Percentiles rank a stretch among this genome's conserved stretches.
These are phyloP conservation scores for Apophysomyces variabilis DNA, from an alignment of 371 early-diverging fungal species.

Conservation along the genomic window DNA sequence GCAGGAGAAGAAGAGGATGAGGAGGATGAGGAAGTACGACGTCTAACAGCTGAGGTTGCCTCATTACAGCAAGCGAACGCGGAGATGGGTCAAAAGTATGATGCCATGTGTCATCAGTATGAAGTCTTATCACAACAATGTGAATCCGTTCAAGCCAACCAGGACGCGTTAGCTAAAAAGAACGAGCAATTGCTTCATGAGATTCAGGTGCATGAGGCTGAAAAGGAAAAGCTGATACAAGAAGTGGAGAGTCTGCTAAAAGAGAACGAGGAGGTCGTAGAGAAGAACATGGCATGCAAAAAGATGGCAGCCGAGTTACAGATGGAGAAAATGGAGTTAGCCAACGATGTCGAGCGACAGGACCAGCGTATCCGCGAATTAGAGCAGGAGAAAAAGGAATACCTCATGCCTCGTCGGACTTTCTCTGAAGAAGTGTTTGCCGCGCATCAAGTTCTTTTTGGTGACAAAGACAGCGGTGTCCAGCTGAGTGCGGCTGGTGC, in stretches of 20 bases:
- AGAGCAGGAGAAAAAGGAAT: constrained; percentile 47
- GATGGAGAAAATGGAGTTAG: constrained; percentile 38
- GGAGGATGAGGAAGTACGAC: constrained; percentile 22
- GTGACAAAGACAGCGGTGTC: constrained; percentile 9
- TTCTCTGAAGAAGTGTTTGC: constrained; percentile 57
- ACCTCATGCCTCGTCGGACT: constrained; percentile 42
- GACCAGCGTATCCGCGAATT: constrained; percentile 30
- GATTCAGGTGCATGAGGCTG: constrained; percentile 28
- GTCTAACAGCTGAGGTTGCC: constrained; percentile 45
- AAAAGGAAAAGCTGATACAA: constrained; percentile 32
- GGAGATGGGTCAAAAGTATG: constrained; percentile 49
- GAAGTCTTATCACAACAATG: constrained; percentile 32
- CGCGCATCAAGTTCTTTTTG: constrained; percentile 44
- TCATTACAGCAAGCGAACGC: constrained; percentile 41
- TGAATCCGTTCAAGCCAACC: constrained; percentile 21
- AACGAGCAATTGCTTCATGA: constrained; percentile 18
- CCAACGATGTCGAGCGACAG: constrained; percentile 38
- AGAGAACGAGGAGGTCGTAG: constrained; percentile 41
- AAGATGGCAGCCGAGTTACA: constrained; percentile 46
- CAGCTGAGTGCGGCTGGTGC: not conserved
- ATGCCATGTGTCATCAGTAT: constrained; percentile 42
- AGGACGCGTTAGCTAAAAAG: constrained; percentile 22
- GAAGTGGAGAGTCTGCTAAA: constrained; percentile 40
- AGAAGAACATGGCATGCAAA: constrained; percentile 45
- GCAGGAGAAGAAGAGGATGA: not conserved